These are phyloP conservation scores for Entomophthora muscae DNA, from an alignment of 371 early-diverging fungal genomes.

Conservation along the genomic window DNA sequence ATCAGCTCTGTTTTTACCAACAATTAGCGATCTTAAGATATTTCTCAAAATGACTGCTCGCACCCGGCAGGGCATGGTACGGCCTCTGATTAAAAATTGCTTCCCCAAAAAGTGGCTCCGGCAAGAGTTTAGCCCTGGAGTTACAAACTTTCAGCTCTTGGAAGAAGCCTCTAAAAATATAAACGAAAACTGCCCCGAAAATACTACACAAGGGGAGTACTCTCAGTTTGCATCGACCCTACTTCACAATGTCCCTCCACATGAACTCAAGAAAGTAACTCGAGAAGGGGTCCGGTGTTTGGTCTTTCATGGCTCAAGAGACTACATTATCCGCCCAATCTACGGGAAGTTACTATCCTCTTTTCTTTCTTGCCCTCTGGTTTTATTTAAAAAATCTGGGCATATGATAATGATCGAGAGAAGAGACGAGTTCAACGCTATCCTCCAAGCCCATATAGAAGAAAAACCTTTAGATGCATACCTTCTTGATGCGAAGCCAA, in stretches of 20 bases:
- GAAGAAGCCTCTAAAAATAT: not conserved
- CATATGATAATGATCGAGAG: conserved; percentile 3
- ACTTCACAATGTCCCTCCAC: conserved; percentile 1
- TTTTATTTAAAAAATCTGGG: conserved; percentile 2
- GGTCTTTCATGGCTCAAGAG: conserved; percentile 5
- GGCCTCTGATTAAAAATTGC: conserved; percentile 4
- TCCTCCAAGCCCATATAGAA: conserved; percentile 5
- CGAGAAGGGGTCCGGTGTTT: not conserved
- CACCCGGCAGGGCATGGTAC: not conserved
- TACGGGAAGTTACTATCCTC: not conserved
- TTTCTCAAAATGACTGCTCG: not conserved
- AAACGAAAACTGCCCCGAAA: not conserved
- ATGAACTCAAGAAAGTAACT: not conserved
- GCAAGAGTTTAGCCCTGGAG: not conserved
- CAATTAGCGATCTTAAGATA: conserved; percentile 2
- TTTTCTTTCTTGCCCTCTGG: not conserved
- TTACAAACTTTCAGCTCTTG: conserved; percentile 1
- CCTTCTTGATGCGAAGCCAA: too few relatives aligned
- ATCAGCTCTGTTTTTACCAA: not conserved
- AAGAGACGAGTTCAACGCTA: not conserved
- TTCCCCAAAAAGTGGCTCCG: conserved; percentile 3
- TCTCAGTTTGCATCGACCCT: not conserved
- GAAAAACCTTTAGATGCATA: not conserved
- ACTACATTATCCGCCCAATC: not conserved
- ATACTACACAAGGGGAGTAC: not conserved